These are phyloP conservation scores for Elaeis guineensis DNA, from an alignment of 176 grass and related monocot genomes.

Conservation along the genomic window DNA sequence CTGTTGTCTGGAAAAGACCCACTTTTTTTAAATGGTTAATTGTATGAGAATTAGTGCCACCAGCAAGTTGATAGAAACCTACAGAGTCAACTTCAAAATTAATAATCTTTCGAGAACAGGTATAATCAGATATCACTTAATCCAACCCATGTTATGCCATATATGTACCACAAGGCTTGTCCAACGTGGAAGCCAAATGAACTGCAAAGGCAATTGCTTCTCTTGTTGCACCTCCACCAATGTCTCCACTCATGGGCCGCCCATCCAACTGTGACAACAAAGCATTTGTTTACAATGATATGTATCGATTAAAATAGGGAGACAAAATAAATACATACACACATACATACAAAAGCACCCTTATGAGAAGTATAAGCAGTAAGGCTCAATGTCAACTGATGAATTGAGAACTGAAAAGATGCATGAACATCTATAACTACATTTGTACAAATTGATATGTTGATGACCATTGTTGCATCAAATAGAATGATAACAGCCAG, in stretches of 20 bases:
- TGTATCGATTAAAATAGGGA: too few species aligned
- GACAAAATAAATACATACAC: too few species aligned
- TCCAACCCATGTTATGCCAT: neutral
- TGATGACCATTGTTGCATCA: too few species aligned
- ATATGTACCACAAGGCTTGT: constrained; percentile 66
- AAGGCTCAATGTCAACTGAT: too few species aligned
- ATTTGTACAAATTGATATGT: too few species aligned
- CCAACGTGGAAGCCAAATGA: constrained; percentile 39
- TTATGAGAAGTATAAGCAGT: too few species aligned
- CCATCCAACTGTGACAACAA: constrained; percentile 65
- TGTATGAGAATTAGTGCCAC: constrained; percentile 74
- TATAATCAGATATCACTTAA: neutral
- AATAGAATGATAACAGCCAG: too few species aligned
- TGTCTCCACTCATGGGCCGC: constrained; percentile 83
- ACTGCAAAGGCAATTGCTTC: constrained; percentile 74
- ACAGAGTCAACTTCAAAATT: constrained; percentile 31
- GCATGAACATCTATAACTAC: too few species aligned
- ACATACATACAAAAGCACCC: too few species aligned
- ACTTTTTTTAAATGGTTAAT: constrained; percentile 67
- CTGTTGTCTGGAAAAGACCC: constrained; percentile 43
- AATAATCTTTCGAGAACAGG: neutral
- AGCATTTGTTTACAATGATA: constrained; percentile 8
- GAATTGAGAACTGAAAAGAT: too few species aligned
- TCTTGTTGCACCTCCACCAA: constrained; percentile 78
- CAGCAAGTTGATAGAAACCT: constrained; percentile 92